Conservation (phyloP, 176 grass and related monocot genomes). For the Olyra latifolia region DNA sequence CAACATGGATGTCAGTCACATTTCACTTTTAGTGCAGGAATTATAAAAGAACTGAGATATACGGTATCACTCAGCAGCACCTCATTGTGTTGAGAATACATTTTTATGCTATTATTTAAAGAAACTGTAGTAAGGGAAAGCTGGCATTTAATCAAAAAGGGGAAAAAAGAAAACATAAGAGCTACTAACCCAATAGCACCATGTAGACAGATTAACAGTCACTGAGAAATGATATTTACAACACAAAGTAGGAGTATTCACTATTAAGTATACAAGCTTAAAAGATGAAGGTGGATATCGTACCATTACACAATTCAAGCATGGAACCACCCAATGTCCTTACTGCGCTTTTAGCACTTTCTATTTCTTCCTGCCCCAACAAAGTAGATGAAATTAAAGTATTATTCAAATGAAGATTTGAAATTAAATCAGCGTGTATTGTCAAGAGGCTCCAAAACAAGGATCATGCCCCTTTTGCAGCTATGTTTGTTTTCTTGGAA, state of each 20-base stretch:
- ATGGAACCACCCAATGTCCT: conserved; percentile 64
- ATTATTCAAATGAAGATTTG: background rate
- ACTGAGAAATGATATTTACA: background rate
- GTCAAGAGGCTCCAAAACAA: background rate
- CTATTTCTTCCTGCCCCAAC: conserved; percentile 72
- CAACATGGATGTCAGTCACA: background rate
- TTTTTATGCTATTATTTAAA: background rate
- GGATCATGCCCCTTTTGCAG: background rate
- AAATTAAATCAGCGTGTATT: background rate
- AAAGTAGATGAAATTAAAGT: background rate
- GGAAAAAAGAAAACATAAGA: background rate
- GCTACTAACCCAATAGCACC: background rate
- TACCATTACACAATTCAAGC: conserved; percentile 64
- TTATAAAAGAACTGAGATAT: background rate
- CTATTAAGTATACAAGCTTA: background rate
- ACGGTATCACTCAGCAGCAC: background rate
- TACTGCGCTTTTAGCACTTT: conserved; percentile 59
- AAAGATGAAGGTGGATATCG: background rate
- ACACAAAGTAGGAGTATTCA: background rate
- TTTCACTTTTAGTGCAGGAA: background rate
- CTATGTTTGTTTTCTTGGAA: background rate
- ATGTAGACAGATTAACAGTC: background rate
- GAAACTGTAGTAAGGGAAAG: background rate
- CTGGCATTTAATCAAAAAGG: background rate
- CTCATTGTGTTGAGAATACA: background rate